A percentile compares a stretch with the other conserved stretches of the same genome.
Conservation (phyloP, 2,329 filamentous ascomycete species). For the Trichoderma sp. region DNA sequence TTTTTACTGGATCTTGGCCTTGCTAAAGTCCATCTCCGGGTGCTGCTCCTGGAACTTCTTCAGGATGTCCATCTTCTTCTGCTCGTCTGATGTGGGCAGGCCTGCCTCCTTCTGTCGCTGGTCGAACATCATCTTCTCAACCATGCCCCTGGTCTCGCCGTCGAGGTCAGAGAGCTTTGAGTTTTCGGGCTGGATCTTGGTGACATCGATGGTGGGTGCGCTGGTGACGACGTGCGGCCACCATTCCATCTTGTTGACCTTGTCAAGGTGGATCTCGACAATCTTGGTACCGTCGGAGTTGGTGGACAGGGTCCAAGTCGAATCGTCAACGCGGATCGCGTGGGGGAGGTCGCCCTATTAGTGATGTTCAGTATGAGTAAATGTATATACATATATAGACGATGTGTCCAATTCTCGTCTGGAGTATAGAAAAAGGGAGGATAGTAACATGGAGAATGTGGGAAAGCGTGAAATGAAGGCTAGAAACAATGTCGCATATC, state of each 20-base stretch:
- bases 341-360: slow-evolving; percentile 81
- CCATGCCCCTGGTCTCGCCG: slow-evolving; percentile 93
- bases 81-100: slow-evolving; percentile 86
- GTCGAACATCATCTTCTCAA: slow-evolving; percentile 99
- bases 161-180: slow-evolving; percentile 91
- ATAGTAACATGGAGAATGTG: neutral
- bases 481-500: neutral
- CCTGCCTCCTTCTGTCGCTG: slow-evolving; percentile 96
- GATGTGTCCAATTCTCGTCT: neutral
- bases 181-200: slow-evolving; percentile 92
- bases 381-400: neutral
- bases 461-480: neutral
- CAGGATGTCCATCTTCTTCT: slow-evolving; percentile 91
- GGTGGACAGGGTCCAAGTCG: slow-evolving; percentile 87
- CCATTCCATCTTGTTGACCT: slow-evolving; percentile 97
- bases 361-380: neutral
- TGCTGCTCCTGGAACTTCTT: slow-evolving; percentile 88
- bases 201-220: slow-evolving; percentile 91
- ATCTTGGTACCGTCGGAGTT: slow-evolving; percentile 68
- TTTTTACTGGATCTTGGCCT: slow-evolving; percentile 65
- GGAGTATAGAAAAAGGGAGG: neutral
- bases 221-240: slow-evolving; percentile 89
- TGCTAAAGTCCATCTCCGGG: slow-evolving; percentile 73
- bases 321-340: slow-evolving; percentile 79
- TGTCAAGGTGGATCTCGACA: slow-evolving; percentile 87